Conservation (phyloP, 2,329 filamentous ascomycete genomes). For the Phialophora verrucosa region DNA sequence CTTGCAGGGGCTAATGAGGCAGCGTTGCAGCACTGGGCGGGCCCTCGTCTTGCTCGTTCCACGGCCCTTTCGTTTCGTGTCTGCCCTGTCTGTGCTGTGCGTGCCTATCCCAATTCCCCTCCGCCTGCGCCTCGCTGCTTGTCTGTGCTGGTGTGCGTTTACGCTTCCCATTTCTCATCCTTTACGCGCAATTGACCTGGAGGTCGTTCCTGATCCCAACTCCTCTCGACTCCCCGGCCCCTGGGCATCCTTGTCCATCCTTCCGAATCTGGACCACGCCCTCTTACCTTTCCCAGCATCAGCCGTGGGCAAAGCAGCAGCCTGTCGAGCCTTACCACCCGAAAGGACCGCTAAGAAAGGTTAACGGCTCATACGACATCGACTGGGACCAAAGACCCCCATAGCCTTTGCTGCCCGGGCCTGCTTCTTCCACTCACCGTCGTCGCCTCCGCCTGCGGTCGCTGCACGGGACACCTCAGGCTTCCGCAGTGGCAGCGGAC, state of each 20-base stretch:
- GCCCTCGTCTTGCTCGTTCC: constrained; percentile 8
- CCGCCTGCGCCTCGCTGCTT: background rate
- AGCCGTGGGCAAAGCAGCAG: constrained; percentile 12
- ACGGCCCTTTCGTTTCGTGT: background rate
- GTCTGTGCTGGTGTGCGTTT: background rate
- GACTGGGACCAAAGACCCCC: constrained; percentile 6
- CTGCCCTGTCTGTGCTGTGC: constrained; percentile 12
- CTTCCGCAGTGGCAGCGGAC: constrained; percentile 2
- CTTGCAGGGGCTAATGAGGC: constrained; percentile 17
- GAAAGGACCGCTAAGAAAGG: constrained; percentile 21
- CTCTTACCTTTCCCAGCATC: background rate
- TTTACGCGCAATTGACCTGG: constrained; percentile 1
- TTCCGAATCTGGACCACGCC: constrained; percentile 2
- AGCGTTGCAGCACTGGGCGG: constrained; percentile 21
- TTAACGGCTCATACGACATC: constrained; percentile 9
- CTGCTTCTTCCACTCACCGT: constrained; percentile 17
- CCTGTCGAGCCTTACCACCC: constrained; percentile 18
- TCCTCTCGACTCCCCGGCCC: background rate
- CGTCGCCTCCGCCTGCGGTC: constrained; percentile 24
- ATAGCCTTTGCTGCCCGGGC: constrained; percentile 2
- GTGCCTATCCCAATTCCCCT: constrained; percentile 10
- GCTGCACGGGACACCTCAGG: constrained; percentile 7
- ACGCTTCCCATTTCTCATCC: constrained; percentile 14
- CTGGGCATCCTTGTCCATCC: constrained; percentile 1
- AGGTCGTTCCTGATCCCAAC: background rate